Evolutionary conservation across 331 rosid genomes (phyloP), one percentile per base, ranked within the genome.

Genomic region (Saraca asoca): DNA sequence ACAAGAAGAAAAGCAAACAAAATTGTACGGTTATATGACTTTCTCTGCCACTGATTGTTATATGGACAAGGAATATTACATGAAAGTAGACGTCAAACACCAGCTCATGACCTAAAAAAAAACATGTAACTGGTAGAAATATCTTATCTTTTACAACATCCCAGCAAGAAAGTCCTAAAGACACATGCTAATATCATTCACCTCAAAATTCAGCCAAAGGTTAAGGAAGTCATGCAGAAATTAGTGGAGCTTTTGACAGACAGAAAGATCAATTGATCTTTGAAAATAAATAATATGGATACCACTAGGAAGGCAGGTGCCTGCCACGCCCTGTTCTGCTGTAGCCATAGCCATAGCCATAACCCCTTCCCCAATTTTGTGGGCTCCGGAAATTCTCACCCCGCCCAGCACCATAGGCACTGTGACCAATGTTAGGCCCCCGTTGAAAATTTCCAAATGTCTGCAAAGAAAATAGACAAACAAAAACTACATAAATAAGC

Each of bases 361-460:
- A 73, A 33, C 89, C 96, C 69, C 90, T 76, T 69, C 87, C 83
- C 74, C 74, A 70, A 49, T 74, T 71, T 76, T 77, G 35, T 33
- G 85, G 18, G 66, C 71, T 80, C 67, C 62, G 59, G 75, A 75
- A 68, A 79, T 58, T 57, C 62, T 38, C 76, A 68, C 87, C 79
- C 17, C 77, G 83, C 13, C 83, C 88, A 68, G 61, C 66, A 52
- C 78, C 85, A 79, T 80, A 69, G 62, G 75, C 77, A 43, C 81
- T 76, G 60, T 79, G 70, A 51, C 79, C 67, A 56, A 54, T 18
- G 48, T 70, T 60, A 63, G 78, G 81, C 75, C 80, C 81, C 71
- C 64, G 84, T 41, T 79, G 82, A 69, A 77, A 72, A 75, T 72
- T 77, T 70, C 78, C 91, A 69, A 75, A 84, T 42, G 88, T 73